Base-by-base conservation (phyloP, 805 yeast species). In the Priceomyces castillae region DNA sequence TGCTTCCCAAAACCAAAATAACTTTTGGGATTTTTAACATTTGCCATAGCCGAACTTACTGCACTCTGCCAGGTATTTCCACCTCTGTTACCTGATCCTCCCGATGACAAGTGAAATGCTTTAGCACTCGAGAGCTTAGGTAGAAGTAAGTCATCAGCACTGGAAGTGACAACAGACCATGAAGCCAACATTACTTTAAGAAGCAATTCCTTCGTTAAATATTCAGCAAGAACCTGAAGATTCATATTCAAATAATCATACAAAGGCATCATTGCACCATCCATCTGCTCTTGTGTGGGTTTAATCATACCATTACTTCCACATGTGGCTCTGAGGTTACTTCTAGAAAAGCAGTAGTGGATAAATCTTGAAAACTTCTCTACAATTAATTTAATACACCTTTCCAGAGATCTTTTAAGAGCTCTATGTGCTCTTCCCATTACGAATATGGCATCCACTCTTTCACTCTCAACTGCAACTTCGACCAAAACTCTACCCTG, bases 391-490 rank as follows among this genome's bases (percentile, higher is more conserved):
- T 82, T 78, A 40, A 86, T 74, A 45, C 85, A 78, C 43, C 86
- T 76, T 42, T 85, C 85, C 58, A 81, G 80, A 1, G 82, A 73
- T 46, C 90, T 74, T 25, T 73, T 65, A 22, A 92, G 66, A 1
- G 82, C 74, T 49, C 92, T 68, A 52, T 83, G 78, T 0, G 92
- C 82, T 49, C 84, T 76, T 1, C 95, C 95, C 62, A 92, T 74
- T 37, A 82, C 84, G 55, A 86, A 92, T 7, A 87, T 64, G 1
- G 95, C 89, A 62, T 90, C 96, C 31, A 78, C 78, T 37, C 82
- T 75, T 53, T 90, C 96, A 41, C 80, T 77, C 56, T 90, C 97
- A 51, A 87, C 79, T 0, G 88, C 81, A 2, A 90, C 70, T 53
- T 82, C 81, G 2, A 90, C 63, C 37, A 77, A 60, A 2, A 94